Conservation (phyloP, 2,329 filamentous ascomycete species). For the Trichoderma sp. region DNA sequence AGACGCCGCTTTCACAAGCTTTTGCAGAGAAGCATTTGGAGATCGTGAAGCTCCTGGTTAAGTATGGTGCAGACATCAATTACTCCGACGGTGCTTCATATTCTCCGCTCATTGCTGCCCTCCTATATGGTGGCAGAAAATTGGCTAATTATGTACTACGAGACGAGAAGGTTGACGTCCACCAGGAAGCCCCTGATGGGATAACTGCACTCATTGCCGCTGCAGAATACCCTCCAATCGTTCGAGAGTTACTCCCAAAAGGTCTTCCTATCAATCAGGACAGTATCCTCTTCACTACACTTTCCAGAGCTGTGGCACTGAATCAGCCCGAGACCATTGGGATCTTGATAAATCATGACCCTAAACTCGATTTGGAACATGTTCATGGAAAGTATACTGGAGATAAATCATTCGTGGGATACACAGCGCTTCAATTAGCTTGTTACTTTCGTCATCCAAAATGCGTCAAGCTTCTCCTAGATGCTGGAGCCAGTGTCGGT, state of each 20-base stretch:
- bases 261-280: background rate
- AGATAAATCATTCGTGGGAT: background rate
- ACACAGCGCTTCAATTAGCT: background rate
- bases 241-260: background rate
- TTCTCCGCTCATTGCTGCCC: background rate
- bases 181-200: background rate
- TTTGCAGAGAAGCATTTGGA: background rate
- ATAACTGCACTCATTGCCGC: background rate
- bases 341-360: background rate
- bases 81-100: background rate
- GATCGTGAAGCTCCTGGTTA: background rate
- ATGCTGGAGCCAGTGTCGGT: background rate
- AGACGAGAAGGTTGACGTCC: background rate
- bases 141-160: background rate
- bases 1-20: background rate
- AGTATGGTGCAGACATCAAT: background rate
- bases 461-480: background rate
- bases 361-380: background rate
- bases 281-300: rapidly evolving
- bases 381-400: background rate
- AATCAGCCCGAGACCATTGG: background rate
- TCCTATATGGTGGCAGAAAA: background rate
- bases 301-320: background rate
- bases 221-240: background rate
- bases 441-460: background rate